A percentile compares a stretch with the other conserved stretches of the same genome.
These are phyloP conservation scores for Rubia yunnanensis DNA, from an alignment of 257 asterid species.

Conservation along the genomic window DNA sequence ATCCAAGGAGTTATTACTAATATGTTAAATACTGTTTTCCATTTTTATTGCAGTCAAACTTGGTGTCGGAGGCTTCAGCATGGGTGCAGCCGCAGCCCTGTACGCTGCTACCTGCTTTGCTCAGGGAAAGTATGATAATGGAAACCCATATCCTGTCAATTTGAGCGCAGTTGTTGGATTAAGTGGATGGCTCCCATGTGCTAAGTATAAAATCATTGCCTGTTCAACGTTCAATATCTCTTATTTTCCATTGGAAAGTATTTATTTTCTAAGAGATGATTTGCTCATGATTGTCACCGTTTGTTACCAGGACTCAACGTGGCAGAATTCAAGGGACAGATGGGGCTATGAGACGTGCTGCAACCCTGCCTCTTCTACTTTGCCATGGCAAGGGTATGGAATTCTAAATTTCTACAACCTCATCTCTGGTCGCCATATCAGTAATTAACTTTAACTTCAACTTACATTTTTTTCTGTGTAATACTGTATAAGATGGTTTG, in stretches of 20 bases:
- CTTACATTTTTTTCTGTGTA: background rate
- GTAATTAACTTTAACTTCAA: background rate
- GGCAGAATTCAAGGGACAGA: constrained; percentile 41
- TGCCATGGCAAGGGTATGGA: constrained; percentile 75
- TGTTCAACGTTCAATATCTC: constrained; percentile 26
- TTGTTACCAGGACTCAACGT: constrained; percentile 38
- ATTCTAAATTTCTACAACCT: background rate
- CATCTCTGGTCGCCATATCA: background rate
- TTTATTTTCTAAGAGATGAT: constrained; percentile 7
- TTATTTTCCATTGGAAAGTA: constrained; percentile 5
- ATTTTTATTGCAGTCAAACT: constrained; percentile 52
- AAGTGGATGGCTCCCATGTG: constrained; percentile 96
- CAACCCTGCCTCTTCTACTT: constrained; percentile 69
- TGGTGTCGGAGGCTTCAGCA: constrained; percentile 88
- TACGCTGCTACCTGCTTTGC: constrained; percentile 69
- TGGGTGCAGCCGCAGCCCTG: constrained; percentile 85
- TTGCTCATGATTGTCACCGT: background rate
- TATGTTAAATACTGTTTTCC: background rate
- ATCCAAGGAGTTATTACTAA: background rate
- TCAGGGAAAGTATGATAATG: constrained; percentile 57
- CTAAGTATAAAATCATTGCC: constrained; percentile 17
- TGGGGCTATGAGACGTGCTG: constrained; percentile 61
- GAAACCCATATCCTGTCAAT: constrained; percentile 49
- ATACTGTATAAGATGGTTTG: background rate
- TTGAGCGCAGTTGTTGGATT: constrained; percentile 72